Percentiles rank a stretch among this genome's conserved stretches.
phyloP scores from a whole-genome alignment of 805 yeast species.

The Kuraishia piskuri region DNA sequence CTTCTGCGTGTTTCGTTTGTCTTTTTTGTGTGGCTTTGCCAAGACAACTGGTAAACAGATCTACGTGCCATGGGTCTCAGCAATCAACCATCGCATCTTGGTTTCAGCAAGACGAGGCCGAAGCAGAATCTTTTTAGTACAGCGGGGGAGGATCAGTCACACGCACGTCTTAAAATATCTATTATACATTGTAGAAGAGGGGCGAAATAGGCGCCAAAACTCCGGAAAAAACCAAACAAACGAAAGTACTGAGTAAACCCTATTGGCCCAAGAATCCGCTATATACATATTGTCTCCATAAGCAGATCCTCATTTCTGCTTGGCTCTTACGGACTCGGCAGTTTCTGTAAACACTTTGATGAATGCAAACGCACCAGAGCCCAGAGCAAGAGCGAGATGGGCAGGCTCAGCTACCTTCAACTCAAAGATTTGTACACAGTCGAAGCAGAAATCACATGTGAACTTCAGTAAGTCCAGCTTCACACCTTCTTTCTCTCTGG shows the following conservation, averaged over 20 bases:
- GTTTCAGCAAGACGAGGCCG: no score
- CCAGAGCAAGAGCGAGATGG: conserved; percentile 22
- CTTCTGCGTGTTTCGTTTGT: no score
- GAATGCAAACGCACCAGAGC: conserved; percentile 22
- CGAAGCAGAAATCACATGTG: conserved; percentile 38
- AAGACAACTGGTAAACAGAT: no score
- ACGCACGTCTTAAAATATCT: not conserved
- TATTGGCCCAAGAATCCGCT: not conserved
- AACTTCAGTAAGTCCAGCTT: conserved; percentile 33
- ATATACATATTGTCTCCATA: not conserved
- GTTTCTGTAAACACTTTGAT: conserved; percentile 17
- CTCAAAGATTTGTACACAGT: conserved; percentile 35
- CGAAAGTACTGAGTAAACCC: not conserved
- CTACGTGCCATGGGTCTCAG: no score
- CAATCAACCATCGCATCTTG: no score
- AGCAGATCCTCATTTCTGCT: not conserved
- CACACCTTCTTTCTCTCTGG: conserved; percentile 26
- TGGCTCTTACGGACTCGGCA: not conserved
- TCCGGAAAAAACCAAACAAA: not conserved
- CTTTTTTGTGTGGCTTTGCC: no score
- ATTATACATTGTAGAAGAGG: not conserved
- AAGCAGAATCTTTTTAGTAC: no score
- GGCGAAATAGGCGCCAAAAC: not conserved
- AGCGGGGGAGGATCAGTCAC: no score
- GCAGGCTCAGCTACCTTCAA: conserved; percentile 21